Base-by-base conservation (phyloP, 2,329 filamentous ascomycete species). In the Botrytis fabae region DNA sequence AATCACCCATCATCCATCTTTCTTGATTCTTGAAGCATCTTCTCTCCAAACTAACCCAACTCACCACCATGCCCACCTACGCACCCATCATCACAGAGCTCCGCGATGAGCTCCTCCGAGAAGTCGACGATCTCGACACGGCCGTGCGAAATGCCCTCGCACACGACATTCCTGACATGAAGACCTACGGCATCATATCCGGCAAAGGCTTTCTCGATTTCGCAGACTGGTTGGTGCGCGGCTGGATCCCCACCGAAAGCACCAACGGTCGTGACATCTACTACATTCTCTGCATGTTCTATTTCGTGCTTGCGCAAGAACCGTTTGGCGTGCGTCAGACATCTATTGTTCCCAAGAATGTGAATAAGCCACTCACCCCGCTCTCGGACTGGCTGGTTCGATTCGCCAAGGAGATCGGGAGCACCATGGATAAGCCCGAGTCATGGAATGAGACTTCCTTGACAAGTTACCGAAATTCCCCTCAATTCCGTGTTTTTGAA, bases 341-440 rank as follows among this genome's bases (percentile, higher is more conserved):
- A 22, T 73, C 75, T 12, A 81, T 83, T 69, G 57, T 75, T 0
- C 83, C 82, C 14, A 70, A 76, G 25, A 76, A 77, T n/a, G 76
- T 72, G 32, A 75, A 79, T 5, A 74, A 79, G 66, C 78, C 78
- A 2, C 77, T 83, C 12, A 81, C 78, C 2, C 78, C 76, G 75
- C 75, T 84, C 6, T 83, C 82, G 1, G 75, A 79, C 7, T 84
- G 83, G 83, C 76, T 84, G 25, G 81, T 83, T 32, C 73, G 78
- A n/a, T 84, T 80, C 68, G 79, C 82, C 12, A 77, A 81, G 61
- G 75, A 77, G 22, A 79, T 84, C 28, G 83, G 83, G 1, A 74
- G 77, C 2, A 82, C 80, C 61, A 80, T 84, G 77, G 80, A 82
- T 73, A 78, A 76, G 0, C 75, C 79, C 0, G 75, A 75, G 16